phyloP scores from a whole-genome alignment of 1,139 yeast species.

The Kodamaea anthophila region DNA sequence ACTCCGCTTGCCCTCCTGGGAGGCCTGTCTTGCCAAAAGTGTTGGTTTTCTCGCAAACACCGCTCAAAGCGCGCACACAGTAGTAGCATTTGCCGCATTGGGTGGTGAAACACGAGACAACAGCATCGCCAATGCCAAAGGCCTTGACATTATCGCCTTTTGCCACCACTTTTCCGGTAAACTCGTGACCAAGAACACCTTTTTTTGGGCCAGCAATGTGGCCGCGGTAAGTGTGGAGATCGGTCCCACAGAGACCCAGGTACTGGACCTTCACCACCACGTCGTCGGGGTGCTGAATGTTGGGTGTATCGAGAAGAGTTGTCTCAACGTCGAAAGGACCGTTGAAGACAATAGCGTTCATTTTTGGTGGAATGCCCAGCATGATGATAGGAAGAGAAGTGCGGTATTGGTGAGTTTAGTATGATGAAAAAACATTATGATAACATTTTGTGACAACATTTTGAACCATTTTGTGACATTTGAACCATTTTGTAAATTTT shows the following conservation, averaged over 20 bases:
- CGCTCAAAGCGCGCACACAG: slow-evolving; percentile 47
- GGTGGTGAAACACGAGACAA: slow-evolving; percentile 46
- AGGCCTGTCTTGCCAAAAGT: slow-evolving; percentile 51
- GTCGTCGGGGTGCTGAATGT: slow-evolving; percentile 34
- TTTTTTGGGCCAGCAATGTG: slow-evolving; percentile 38
- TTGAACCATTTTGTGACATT: no score
- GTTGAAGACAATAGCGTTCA: slow-evolving; percentile 55
- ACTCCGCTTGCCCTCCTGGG: slow-evolving; percentile 59
- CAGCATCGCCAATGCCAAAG: slow-evolving; percentile 40
- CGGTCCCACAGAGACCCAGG: slow-evolving; percentile 59
- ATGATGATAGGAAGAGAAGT: no score
- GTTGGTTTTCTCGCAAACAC: slow-evolving; percentile 45
- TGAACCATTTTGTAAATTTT: no score
- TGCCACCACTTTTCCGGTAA: slow-evolving; percentile 36
- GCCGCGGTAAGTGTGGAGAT: slow-evolving; percentile 56
- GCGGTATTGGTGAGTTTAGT: no score
- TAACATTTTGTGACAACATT: no score
- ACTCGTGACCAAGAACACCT: slow-evolving; percentile 49
- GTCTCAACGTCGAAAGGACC: slow-evolving; percentile 44
- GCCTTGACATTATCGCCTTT: slow-evolving; percentile 28
- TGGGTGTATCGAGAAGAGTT: slow-evolving; percentile 40
- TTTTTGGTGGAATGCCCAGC: no score
- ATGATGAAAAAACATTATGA: no score
- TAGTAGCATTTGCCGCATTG: slow-evolving; percentile 55
- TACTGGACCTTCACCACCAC: slow-evolving; percentile 47